Conservation (phyloP, 2,329 filamentous ascomycete species). For the Claviceps sp. region DNA sequence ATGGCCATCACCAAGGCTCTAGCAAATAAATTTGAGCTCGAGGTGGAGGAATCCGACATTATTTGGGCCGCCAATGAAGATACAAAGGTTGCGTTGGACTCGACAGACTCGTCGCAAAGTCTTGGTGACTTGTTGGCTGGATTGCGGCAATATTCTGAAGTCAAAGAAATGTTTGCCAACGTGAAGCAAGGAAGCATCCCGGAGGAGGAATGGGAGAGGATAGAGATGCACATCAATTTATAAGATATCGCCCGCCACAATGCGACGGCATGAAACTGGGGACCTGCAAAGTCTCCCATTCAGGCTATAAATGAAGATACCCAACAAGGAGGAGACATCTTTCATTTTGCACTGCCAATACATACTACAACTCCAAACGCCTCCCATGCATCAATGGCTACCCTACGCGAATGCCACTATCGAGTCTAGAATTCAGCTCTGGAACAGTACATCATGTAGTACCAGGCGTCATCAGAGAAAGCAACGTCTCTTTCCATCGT, state of each 20-base stretch:
- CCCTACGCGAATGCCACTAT: not conserved
- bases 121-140: constrained; percentile 46
- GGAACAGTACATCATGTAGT: no score
- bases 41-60: constrained; percentile 64
- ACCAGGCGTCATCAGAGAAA: no score
- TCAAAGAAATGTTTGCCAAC: constrained; percentile 73
- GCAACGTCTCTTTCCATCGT: no score
- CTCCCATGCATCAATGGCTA: constrained; percentile 2
- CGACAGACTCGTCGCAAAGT: constrained; percentile 37
- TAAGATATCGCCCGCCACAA: constrained; percentile 5
- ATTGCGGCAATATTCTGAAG: constrained; percentile 54
- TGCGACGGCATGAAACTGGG: not conserved
- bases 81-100: constrained; percentile 51
- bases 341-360: not conserved
- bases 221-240: constrained; percentile 41
- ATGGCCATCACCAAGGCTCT: constrained; percentile 31
- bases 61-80: constrained; percentile 77
- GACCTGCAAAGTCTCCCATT: no score
- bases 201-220: constrained; percentile 39
- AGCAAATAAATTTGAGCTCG: constrained; percentile 47
- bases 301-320: no score
- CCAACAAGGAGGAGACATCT: not conserved
- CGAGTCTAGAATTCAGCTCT: not conserved
- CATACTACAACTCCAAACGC: constrained; percentile 4
- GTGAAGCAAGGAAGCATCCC: constrained; percentile 34